A percentile compares a stretch with the other conserved stretches of the same genome.
phyloP scores from a whole-genome alignment of 164 flowering plant species.

The Saururus chinensis region DNA sequence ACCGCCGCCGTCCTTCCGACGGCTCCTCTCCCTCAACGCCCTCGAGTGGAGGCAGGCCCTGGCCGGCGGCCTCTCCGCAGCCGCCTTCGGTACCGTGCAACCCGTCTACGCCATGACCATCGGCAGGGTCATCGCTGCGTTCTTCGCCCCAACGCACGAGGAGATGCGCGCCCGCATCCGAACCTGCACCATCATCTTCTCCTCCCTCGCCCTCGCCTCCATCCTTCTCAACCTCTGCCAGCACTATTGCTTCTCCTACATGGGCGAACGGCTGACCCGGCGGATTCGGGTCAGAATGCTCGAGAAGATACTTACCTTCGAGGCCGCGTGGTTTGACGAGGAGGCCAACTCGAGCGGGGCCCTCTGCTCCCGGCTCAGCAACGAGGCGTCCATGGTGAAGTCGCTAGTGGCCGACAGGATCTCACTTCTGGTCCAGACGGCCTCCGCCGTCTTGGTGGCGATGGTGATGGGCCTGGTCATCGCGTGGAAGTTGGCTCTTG shows the following conservation, averaged over 20 bases:
- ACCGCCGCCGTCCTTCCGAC: constrained; percentile 57
- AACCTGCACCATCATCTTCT: constrained; percentile 49
- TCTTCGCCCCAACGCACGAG: constrained; percentile 42
- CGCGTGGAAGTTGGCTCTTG: constrained; percentile 88
- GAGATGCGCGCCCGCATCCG: constrained; percentile 54
- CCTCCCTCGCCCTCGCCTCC: constrained; percentile 44
- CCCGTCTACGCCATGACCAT: constrained; percentile 78
- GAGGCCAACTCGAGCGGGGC: constrained; percentile 71
- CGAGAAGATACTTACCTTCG: constrained; percentile 65
- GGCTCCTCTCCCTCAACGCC: constrained; percentile 48
- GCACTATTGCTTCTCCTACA: constrained; percentile 70
- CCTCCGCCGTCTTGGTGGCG: constrained; percentile 60
- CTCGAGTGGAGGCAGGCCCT: constrained; percentile 77
- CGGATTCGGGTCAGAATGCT: constrained; percentile 67
- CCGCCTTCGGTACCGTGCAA: constrained; percentile 61
- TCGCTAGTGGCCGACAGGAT: constrained; percentile 76
- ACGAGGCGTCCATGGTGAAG: constrained; percentile 73
- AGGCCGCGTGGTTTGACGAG: constrained; percentile 86
- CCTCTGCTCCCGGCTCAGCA: constrained; percentile 58
- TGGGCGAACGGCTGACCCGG: constrained; percentile 70
- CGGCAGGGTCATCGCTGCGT: constrained; percentile 79
- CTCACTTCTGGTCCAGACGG: constrained; percentile 61
- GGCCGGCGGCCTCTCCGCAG: constrained; percentile 63
- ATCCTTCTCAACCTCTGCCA: constrained; percentile 49
- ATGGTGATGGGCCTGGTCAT: constrained; percentile 63